Evolutionary conservation across 345 rosid genomes (phyloP), one percentile per base, ranked within the genome.

Genomic region (Aquilaria yunnanensis): DNA sequence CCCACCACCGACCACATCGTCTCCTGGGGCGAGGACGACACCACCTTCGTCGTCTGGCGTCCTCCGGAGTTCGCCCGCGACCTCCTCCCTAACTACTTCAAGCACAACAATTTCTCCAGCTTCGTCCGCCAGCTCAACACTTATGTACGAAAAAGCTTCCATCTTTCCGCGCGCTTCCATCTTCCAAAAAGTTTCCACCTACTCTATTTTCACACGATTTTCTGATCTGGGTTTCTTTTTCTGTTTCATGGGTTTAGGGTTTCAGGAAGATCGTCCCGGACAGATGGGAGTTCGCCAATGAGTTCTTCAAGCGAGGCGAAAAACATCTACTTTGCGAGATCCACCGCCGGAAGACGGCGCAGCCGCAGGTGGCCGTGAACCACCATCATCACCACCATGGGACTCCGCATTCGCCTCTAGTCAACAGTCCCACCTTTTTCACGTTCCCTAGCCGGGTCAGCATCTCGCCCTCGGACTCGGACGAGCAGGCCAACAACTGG

Each of bases 71-170:
- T 92, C 54, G 93, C 98, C 53, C 90, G 97, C 32, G 98, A 92
- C 67, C 93, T 92, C 37, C 96, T 92, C 1, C 98, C 98, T 16
- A 92, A 87, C 74, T 89, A 92, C 84, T 92, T 92, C 80, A 89
- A 92, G 79, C 97, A 92, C 79, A 92, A 89, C 80, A 92, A 89
- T 75, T 92, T 92, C 88, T 92, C 98, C 47, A 87, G 96, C 73
- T 92, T 92, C 59, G 98, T 92, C 80, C 77, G 97, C n/a, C 98
- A 92, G 58, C 97, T 92, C 71, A 92, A 92, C 62, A 92, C 98
- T 68, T 92, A 92, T 69, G 98, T 92, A 87, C 47, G 75, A 54
- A 12, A 2, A 1, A 12, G 43, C 8, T 37, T 54, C 47, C 9
- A 45, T 5, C 14, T 32, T 64, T 45, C 4, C 7, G 43, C 43